Percentiles rank a stretch among this genome's conserved stretches.
Evolutionary conservation across 768 basidiomycete genomes (phyloP).

Genomic region (Mycena capillaripes): DNA sequence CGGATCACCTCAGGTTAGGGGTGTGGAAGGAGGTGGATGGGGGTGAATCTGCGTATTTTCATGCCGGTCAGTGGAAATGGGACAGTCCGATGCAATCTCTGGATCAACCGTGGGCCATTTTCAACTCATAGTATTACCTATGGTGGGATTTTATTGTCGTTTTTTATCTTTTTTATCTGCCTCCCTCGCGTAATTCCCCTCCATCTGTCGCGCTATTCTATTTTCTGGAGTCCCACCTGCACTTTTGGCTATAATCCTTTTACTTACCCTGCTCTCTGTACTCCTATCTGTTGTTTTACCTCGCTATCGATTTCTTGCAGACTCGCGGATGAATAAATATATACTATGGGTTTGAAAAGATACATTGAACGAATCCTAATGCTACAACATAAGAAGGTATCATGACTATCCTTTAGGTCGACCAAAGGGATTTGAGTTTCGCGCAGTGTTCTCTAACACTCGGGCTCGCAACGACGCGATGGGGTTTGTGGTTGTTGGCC

Average conservation of each 20-base stretch:
- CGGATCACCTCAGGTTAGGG: conserved; percentile 70
- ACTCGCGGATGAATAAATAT: conserved; percentile 33
- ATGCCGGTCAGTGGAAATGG: conserved; percentile 77
- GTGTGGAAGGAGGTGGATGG: conserved; percentile 81
- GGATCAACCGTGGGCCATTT: conserved; percentile 84
- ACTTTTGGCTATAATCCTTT: conserved; percentile 54
- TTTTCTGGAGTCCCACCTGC: conserved; percentile 54
- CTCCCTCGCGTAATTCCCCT: conserved; percentile 44
- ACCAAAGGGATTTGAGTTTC: conserved; percentile 48
- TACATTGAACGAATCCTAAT: conserved; percentile 10
- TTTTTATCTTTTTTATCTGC: conserved; percentile 48
- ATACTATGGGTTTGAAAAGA: conserved; percentile 20
- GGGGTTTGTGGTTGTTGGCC: conserved; percentile 40
- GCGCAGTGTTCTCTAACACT: conserved; percentile 70
- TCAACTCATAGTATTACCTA: conserved; percentile 62
- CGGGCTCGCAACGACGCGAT: conserved; percentile 65
- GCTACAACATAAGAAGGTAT: conserved; percentile 26
- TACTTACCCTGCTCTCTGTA: conserved; percentile 61
- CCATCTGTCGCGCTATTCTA: conserved; percentile 48
- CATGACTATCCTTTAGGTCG: conserved; percentile 1
- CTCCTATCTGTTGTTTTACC: conserved; percentile 70
- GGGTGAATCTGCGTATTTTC: conserved; percentile 80
- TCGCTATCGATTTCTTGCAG: conserved; percentile 69
- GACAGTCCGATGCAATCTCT: conserved; percentile 74
- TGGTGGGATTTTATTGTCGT: conserved; percentile 53